These are phyloP conservation scores for Blastocystis sp. DNA, from an alignment of 352 stramenopile genomes.

Conservation along the genomic window DNA sequence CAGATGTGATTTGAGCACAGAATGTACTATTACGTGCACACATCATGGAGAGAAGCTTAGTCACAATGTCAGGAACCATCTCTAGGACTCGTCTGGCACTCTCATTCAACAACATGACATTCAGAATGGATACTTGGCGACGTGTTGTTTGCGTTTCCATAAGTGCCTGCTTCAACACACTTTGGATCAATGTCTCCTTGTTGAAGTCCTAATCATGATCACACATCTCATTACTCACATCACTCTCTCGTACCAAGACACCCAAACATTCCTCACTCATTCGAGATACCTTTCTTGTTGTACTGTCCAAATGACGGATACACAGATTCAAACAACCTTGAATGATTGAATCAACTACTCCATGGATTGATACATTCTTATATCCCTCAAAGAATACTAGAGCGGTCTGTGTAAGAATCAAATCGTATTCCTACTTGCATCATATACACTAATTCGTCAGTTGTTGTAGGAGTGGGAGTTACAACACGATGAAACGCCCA, in stretches of 20 bases:
- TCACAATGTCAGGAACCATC: background rate
- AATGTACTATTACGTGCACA: conserved; percentile 34
- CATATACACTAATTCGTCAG: conserved; percentile 21
- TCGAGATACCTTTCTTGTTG: background rate
- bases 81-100: background rate
- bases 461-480: background rate
- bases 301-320: conserved; percentile 13
- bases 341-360: background rate
- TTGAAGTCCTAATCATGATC: background rate
- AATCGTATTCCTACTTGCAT: background rate
- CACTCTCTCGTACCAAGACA: background rate
- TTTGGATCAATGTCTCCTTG: background rate
- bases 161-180: background rate
- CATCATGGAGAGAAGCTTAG: background rate
- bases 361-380: background rate
- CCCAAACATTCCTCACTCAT: conserved; percentile 7
- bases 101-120: conserved; percentile 10
- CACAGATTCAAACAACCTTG: background rate
- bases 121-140: background rate
- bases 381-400: background rate
- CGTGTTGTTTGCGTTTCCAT: background rate
- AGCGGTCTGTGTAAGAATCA: background rate
- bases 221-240: background rate
- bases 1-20: conserved; percentile 44
- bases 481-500: background rate